Percentiles rank a stretch among this genome's conserved stretches.
These are phyloP conservation scores for Wickerhamomyces chaumierensis DNA, from an alignment of 805 yeast genomes.

Conservation along the genomic window DNA sequence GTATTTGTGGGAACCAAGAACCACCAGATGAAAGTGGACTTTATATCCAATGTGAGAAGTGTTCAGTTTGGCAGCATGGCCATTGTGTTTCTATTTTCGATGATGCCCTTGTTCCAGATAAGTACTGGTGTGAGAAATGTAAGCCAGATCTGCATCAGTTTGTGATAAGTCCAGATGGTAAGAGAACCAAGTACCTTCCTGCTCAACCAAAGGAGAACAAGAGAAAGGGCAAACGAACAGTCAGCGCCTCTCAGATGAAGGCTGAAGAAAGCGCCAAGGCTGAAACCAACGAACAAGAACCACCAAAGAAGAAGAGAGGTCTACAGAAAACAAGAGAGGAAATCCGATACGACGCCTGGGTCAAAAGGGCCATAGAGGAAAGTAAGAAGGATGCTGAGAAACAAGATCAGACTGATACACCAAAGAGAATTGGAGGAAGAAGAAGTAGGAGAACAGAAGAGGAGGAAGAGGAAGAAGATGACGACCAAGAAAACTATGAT, in stretches of 20 bases:
- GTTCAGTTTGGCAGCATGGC: slow-evolving; percentile 97
- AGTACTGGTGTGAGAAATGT: slow-evolving; percentile 91
- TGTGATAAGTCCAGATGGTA: slow-evolving; percentile 33
- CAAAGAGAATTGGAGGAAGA: slow-evolving; percentile 3
- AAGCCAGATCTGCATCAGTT: slow-evolving; percentile 72
- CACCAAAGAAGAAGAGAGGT: slow-evolving; percentile 19
- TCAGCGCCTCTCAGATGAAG: slow-evolving; percentile 7
- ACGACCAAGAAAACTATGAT: slow-evolving; percentile 1
- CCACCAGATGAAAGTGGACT: slow-evolving; percentile 46
- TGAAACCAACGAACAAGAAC: slow-evolving; percentile 6
- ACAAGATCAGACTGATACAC: slow-evolving; percentile 4
- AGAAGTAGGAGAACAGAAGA: slow-evolving; percentile 5
- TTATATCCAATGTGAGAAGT: slow-evolving; percentile 77
- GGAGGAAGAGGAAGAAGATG: slow-evolving; percentile 3
- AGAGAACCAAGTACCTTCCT: slow-evolving; percentile 39
- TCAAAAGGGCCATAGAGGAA: slow-evolving; percentile 29
- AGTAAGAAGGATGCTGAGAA: slow-evolving; percentile 25
- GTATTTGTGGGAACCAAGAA: slow-evolving; percentile 31
- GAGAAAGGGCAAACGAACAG: slow-evolving; percentile 15
- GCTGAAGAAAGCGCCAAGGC: slow-evolving; percentile 1
- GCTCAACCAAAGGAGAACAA: slow-evolving; percentile 23
- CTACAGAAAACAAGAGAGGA: slow-evolving; percentile 31
- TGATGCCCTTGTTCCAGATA: slow-evolving; percentile 61
- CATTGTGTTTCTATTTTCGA: slow-evolving; percentile 80
- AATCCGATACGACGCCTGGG: slow-evolving; percentile 30